phyloP scores from a whole-genome alignment of 192 early-diverging fungal species.

The Coemansia sp. region DNA sequence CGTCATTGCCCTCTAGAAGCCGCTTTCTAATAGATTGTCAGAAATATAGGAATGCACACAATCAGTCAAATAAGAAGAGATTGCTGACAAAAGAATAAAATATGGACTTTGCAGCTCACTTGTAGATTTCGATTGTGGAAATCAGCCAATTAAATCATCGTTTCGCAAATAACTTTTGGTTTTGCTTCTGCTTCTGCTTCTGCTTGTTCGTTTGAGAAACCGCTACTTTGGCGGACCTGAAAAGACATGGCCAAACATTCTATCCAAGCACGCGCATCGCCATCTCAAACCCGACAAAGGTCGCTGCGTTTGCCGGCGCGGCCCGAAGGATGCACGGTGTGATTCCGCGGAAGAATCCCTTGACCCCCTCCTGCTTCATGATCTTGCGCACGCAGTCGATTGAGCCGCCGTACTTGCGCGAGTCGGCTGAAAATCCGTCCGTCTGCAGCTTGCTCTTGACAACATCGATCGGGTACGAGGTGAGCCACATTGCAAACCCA shows the following conservation, averaged over 20 bases:
- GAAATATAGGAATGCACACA: no score
- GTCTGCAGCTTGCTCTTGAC: slow-evolving; percentile 96
- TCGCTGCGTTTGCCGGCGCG: slow-evolving; percentile 90
- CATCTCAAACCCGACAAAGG: slow-evolving; percentile 85
- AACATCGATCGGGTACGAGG: slow-evolving; percentile 88
- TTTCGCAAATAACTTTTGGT: no score
- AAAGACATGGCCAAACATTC: background rate
- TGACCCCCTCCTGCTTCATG: slow-evolving; percentile 72
- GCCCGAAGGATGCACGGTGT: slow-evolving; percentile 86
- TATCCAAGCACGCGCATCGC: slow-evolving; percentile 60
- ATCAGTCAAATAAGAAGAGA: no score
- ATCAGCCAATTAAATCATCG: no score
- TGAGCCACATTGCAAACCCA: slow-evolving; percentile 82
- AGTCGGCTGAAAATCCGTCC: slow-evolving; percentile 68
- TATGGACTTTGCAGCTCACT: no score
- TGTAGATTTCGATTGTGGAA: no score
- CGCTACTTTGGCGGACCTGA: no score
- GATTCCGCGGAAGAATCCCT: slow-evolving; percentile 86
- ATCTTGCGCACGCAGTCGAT: slow-evolving; percentile 82
- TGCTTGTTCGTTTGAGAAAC: no score
- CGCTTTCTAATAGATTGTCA: no score
- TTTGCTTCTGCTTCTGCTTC: no score
- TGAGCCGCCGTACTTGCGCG: slow-evolving; percentile 68
- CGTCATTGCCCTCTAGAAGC: slow-evolving; percentile 18
- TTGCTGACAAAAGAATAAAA: no score